Evolutionary conservation across 2,329 filamentous ascomycete genomes (phyloP).

Genomic region (Cladosporium sp.): DNA sequence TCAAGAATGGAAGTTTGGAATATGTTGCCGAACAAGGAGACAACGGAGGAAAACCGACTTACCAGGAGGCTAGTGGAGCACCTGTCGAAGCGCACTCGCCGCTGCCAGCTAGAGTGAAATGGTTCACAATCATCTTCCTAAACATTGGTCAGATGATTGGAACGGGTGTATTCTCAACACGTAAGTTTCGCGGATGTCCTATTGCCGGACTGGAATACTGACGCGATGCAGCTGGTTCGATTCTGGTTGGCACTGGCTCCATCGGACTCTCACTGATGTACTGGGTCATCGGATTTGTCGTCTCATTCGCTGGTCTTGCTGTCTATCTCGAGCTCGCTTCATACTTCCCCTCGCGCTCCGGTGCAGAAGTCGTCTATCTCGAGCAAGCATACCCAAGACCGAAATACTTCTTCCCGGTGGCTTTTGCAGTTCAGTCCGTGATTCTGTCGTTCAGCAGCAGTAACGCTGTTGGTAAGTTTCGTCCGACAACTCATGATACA

Average conservation of each 20-base stretch:
- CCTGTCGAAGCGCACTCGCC: conserved; percentile 62
- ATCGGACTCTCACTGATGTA: conserved; percentile 65
- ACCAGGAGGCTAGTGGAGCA: conserved; percentile 64
- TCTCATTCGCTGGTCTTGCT: conserved; percentile 57
- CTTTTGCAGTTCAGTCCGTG: conserved; percentile 66
- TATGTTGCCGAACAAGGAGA: conserved; percentile 49
- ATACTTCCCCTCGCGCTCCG: conserved; percentile 68
- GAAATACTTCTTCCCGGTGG: conserved; percentile 63
- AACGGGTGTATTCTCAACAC: conserved; percentile 55
- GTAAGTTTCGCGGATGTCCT: conserved; percentile 45
- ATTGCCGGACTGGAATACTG: background rate
- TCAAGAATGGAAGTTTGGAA: conserved; percentile 44
- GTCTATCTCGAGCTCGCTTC: conserved; percentile 66
- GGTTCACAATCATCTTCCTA: conserved; percentile 59
- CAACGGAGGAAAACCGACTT: conserved; percentile 55
- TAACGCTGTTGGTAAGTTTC: conserved; percentile 57
- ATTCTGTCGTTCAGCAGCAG: conserved; percentile 66
- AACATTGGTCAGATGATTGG: conserved; percentile 66
- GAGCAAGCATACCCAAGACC: conserved; percentile 69
- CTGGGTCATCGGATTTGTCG: conserved; percentile 65
- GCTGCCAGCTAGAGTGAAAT: conserved; percentile 60
- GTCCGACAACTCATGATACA: background rate
- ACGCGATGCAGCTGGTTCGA: conserved; percentile 52
- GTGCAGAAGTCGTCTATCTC: conserved; percentile 67
- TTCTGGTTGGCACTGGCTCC: conserved; percentile 63